Evolutionary conservation across 345 rosid species (phyloP), one percentile per base, ranked within the genome.

Genomic region (Moringa oleifera): DNA sequence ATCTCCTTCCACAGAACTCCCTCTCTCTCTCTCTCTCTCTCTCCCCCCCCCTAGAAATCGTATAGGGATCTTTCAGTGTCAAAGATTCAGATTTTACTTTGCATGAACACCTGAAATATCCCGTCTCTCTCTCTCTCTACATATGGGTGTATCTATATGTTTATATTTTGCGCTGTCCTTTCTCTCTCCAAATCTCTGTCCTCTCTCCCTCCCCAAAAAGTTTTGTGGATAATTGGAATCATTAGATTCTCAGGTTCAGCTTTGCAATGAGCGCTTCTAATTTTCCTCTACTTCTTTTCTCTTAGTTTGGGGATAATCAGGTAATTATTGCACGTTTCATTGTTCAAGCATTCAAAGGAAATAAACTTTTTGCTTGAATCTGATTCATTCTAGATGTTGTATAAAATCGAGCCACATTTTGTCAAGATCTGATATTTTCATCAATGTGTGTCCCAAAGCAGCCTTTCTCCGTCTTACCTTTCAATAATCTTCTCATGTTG

Each of bases 251-350:
- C 62, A 23, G 72, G 62, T 67, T 47, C 31, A 0, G 18, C 46
- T 23, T 51, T 6, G 20, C 23, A 7, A 18, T 20, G 23, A 12
- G 54, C 20, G 54, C 57, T 28, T 65, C 3, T 58, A 13, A n/a
- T 59, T 57, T 47, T n/a, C 31, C 25, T 50, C 1, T 28, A 51
- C 2, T 24, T 47, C 23, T 57, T 24, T 28, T 16, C 28, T n/a
- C 47, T 28, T 25, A 47, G 6, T 70, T 61, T 71, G 70, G 51
- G 56, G 65, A 62, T 61, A 71, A 74, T 68, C 68, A 58, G 69
- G 73, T 72, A 69, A 66, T 71, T 64, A 72, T 79, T 72, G 46
- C 70, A 72, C 62, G 65, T 73, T 45, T 65, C 55, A 58, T 64
- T 72, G 41, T 51, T 76, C n/a, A n/a, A n/a, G n/a, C n/a, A n/a